Conservation (phyloP, 148 eudicot genomes). For the Chenopodium album region DNA sequence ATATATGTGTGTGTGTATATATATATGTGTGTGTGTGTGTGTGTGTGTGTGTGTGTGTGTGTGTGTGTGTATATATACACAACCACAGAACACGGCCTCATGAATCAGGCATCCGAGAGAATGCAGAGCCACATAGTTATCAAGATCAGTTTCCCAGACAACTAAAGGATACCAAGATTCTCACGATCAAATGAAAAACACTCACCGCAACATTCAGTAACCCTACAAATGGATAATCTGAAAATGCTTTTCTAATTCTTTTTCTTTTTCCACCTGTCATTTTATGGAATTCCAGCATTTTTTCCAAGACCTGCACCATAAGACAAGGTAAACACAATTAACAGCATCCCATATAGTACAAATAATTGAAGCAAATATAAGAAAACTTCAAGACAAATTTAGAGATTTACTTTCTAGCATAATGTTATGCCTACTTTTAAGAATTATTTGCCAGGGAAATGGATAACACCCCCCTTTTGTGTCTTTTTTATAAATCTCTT, state of each 20-base stretch:
- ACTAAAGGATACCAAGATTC: neutral
- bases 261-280: slow-evolving; percentile 28
- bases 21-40: too few relatives aligned
- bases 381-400: neutral
- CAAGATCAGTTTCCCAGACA: neutral
- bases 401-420: neutral
- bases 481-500: neutral
- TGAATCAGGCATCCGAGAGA: neutral
- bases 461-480: neutral
- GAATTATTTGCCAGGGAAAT: neutral
- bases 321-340: slow-evolving; percentile 15
- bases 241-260: slow-evolving; percentile 37
- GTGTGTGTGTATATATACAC: too few relatives aligned
- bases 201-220: slow-evolving; percentile 91
- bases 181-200: slow-evolving; percentile 21
- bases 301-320: slow-evolving; percentile 60
- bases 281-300: slow-evolving; percentile 57
- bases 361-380: neutral
- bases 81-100: neutral
- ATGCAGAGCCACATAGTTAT: neutral
- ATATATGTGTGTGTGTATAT: too few relatives aligned
- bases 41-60: too few relatives aligned
- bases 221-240: slow-evolving; percentile 53
- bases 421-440: neutral
- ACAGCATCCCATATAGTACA: neutral